Conservation (phyloP, 805 yeast genomes). For the Kodamaea neixiangensis region DNA sequence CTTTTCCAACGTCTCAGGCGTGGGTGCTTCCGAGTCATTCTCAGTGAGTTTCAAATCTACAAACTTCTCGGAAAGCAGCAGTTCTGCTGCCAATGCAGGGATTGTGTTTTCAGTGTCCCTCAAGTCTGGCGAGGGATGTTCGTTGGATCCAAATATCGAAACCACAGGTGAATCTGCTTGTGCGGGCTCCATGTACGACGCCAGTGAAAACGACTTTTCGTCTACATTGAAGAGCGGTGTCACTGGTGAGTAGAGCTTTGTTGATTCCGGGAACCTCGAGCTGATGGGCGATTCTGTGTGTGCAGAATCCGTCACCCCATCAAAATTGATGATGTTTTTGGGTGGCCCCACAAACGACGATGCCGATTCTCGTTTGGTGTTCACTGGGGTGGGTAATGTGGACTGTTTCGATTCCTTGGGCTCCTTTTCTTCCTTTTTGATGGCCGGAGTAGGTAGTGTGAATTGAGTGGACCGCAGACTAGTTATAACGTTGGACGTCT, state of each 20-base stretch:
- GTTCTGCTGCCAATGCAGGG: not conserved
- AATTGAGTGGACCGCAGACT: not conserved
- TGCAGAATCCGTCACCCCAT: slow-evolving; percentile 1
- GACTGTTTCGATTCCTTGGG: too few species aligned
- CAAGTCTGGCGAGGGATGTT: not conserved
- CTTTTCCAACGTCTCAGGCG: not conserved
- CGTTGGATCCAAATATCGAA: not conserved
- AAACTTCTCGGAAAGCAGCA: not conserved
- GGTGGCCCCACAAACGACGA: slow-evolving; percentile 3
- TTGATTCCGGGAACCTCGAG: not conserved
- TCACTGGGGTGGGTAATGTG: not conserved
- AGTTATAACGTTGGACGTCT: not conserved
- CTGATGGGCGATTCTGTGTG: not conserved
- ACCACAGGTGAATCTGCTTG: not conserved
- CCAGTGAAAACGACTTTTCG: not conserved
- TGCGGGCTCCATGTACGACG: not conserved
- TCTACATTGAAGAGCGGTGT: not conserved
- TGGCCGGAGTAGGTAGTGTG: not conserved
- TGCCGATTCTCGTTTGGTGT: not conserved
- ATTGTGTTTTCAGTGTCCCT: not conserved
- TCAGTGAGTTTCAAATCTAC: not conserved
- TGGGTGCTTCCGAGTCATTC: not conserved
- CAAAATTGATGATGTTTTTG: slow-evolving; percentile 3
- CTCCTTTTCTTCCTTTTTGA: too few species aligned
- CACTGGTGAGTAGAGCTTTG: not conserved